phyloP scores from a whole-genome alignment of 495 filamentous ascomycete genomes.

The Clavariopsis aquatica region DNA sequence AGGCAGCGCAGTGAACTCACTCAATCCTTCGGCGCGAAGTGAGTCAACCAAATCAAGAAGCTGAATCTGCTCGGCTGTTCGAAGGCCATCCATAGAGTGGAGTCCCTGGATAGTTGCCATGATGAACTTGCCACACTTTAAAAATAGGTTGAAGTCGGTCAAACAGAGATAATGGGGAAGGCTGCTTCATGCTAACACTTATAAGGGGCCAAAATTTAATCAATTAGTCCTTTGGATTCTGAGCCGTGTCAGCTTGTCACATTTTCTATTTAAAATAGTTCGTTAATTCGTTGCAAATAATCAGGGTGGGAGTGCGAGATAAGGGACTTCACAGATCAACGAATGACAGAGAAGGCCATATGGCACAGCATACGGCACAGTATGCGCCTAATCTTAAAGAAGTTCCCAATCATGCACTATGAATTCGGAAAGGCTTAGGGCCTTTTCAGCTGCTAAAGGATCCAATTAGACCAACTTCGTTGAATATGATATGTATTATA shows the following conservation, averaged over 20 bases:
- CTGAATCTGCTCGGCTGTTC: slow-evolving; percentile 12
- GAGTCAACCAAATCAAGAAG: slow-evolving; percentile 20
- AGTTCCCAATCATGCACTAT: not conserved
- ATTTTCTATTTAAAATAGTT: not conserved
- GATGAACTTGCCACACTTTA: slow-evolving; percentile 4
- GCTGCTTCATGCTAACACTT: not conserved
- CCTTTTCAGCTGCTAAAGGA: too few relatives aligned
- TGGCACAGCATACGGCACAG: slow-evolving; percentile 7
- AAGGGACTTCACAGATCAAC: slow-evolving; percentile 2
- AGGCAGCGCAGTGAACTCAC: slow-evolving; percentile 58
- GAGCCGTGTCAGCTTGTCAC: not conserved
- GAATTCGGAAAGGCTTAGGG: too few relatives aligned
- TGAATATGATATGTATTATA: too few relatives aligned
- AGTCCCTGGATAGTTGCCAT: slow-evolving; percentile 8
- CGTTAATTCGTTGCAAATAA: slow-evolving; percentile 7
- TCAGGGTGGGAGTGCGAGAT: slow-evolving; percentile 7
- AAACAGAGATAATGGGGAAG: not conserved
- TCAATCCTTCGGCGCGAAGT: slow-evolving; percentile 47
- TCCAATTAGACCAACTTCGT: too few relatives aligned
- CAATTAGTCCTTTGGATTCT: not conserved
- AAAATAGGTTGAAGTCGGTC: slow-evolving; percentile 1
- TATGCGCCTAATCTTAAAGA: not conserved
- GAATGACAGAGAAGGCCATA: not conserved
- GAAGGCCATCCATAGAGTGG: slow-evolving; percentile 8
- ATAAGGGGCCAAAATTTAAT: not conserved